Percentiles rank a stretch among this genome's conserved stretches.
These are phyloP conservation scores for Pezicula neosporulosa DNA, from an alignment of 2,329 filamentous ascomycete genomes.

Conservation along the genomic window DNA sequence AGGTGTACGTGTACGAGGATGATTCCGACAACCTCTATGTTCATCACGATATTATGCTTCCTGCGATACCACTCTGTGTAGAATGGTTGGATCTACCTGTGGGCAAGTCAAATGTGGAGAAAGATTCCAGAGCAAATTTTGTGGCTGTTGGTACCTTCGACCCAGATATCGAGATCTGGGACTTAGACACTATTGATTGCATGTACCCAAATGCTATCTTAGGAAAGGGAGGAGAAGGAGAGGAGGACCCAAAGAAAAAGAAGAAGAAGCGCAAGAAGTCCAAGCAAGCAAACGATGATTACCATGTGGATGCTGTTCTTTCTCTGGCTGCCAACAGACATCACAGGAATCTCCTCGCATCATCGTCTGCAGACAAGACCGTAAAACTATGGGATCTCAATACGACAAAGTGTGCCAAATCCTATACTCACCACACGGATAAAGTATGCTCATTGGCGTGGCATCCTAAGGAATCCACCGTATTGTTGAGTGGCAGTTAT, in stretches of 20 bases:
- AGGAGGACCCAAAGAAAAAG: slow-evolving; percentile 56
- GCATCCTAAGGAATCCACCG: slow-evolving; percentile 83
- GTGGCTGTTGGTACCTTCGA: slow-evolving; percentile 97
- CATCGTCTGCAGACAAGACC: slow-evolving; percentile 92
- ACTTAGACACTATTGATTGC: slow-evolving; percentile 91
- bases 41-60: slow-evolving; percentile 99
- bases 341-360: slow-evolving; percentile 91
- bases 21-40: slow-evolving; percentile 95
- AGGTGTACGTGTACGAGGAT: slow-evolving; percentile 97
- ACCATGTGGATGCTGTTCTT: slow-evolving; percentile 91
- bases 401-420: slow-evolving; percentile 89
- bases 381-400: slow-evolving; percentile 97
- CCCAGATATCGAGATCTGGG: slow-evolving; percentile 98
- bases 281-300: slow-evolving; percentile 83
- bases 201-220: slow-evolving; percentile 98
- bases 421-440: slow-evolving; percentile 92
- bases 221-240: slow-evolving; percentile 60
- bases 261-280: slow-evolving; percentile 92
- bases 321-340: slow-evolving; percentile 88
- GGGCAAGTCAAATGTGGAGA: slow-evolving; percentile 59
- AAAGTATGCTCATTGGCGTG: slow-evolving; percentile 96
- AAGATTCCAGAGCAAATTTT: slow-evolving; percentile 76
- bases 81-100: slow-evolving; percentile 97
- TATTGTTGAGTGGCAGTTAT: slow-evolving; percentile 90
- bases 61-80: slow-evolving; percentile 89